Base-by-base conservation (phyloP, 148 eudicot species). In the Rhododendron ferrugineum region DNA sequence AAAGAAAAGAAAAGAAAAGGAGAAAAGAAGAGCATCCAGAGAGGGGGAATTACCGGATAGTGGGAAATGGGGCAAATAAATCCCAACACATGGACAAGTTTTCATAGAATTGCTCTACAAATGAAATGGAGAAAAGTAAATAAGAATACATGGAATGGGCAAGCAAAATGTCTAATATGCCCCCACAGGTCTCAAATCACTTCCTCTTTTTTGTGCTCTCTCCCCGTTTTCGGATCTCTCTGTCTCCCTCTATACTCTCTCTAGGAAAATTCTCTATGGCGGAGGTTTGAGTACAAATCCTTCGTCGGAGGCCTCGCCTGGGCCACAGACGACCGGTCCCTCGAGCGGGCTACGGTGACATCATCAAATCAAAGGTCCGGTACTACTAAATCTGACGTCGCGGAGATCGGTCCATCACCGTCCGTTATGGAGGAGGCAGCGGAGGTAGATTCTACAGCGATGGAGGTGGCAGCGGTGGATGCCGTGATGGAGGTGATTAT, bases 251-350 rank as follows among this genome's bases (percentile, higher is more conserved):
- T 26, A 32, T 32, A 32, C 42, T 40, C 26, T 40, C 62, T 83
- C 49, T 85, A 10, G 9, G 11, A 15, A 52, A 52, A 72, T 62
- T 3, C 4, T 5, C 49, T 7, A 91, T 92, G 32, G 78, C 90
- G 0, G 97, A 95, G 6, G 93, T 91, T 91, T 84, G 98, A 95
- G 82, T 94, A 46, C 89, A 89, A 98, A 40, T 95, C 98, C 87
- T 95, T 95, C 89, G 98, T 95, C 81, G 98, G 97, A 30, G 98
- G 98, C 83, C 92, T 95, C 11, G 97, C 95, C 1, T 95, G 97
- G 98, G 95, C 93, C 89, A 95, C 98, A 85, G 90, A 87, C 74
- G 93, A 94, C 54, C 86, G 83, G 11, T 36, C 94, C 6, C 90
- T 94, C 1, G 93, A 87, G 82, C 18, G 40, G 0, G 97, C 97